Evolutionary conservation across 805 yeast genomes (phyloP).

Genomic region (Candida ascalaphidarum): DNA sequence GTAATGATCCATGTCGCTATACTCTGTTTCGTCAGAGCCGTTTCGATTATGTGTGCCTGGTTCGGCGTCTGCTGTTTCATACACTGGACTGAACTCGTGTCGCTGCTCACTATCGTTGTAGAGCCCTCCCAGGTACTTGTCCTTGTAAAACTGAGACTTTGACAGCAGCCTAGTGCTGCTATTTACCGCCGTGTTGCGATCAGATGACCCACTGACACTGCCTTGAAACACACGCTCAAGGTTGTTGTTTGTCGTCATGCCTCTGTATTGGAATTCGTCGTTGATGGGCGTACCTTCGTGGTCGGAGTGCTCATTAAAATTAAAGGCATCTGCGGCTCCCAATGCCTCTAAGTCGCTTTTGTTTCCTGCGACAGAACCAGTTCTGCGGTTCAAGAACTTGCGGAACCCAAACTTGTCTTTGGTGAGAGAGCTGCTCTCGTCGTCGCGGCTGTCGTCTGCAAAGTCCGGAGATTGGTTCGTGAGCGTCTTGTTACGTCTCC

Average conservation of each 20-base stretch:
- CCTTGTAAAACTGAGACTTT: too few species aligned
- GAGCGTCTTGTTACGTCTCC: slow-evolving; percentile 16
- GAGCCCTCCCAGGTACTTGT: too few species aligned
- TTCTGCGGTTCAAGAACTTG: slow-evolving; percentile 21
- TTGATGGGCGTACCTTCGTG: slow-evolving; percentile 5
- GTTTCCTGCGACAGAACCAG: slow-evolving; percentile 2
- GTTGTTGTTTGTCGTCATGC: slow-evolving; percentile 34
- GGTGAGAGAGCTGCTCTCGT: slow-evolving; percentile 6
- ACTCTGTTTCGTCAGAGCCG: slow-evolving; percentile 1
- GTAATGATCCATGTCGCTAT: slow-evolving; percentile 8
- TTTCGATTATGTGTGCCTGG: not conserved
- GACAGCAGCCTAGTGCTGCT: too few species aligned
- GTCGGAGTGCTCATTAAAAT: slow-evolving; percentile 4
- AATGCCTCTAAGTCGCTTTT: slow-evolving; percentile 6
- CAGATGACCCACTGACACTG: slow-evolving; percentile 4
- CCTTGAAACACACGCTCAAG: slow-evolving; percentile 29
- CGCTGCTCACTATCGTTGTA: too few species aligned
- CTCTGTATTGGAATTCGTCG: slow-evolving; percentile 33
- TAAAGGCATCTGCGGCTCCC: slow-evolving; percentile 4
- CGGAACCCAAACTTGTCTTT: slow-evolving; percentile 15
- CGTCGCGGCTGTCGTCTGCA: slow-evolving; percentile 20
- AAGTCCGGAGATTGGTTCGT: slow-evolving; percentile 38
- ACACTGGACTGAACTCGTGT: too few species aligned
- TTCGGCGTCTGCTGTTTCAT: too few species aligned
- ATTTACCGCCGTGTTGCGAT: slow-evolving; percentile 4